Evolutionary conservation across 2,329 filamentous ascomycete genomes (phyloP).

Genomic region (Cercospora sesami): DNA sequence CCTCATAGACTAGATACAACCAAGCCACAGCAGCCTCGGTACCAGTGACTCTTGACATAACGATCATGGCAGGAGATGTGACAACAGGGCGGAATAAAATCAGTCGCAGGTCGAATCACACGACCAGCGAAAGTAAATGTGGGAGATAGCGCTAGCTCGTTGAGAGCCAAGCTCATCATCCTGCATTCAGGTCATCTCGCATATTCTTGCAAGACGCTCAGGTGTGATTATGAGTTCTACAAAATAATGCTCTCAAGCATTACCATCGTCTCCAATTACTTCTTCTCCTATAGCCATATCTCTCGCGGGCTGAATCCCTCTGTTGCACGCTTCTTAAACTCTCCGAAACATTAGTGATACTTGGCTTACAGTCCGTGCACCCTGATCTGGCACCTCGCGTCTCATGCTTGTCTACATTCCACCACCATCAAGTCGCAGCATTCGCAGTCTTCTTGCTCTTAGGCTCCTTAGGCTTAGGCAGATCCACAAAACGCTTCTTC

Average conservation of each 20-base stretch:
- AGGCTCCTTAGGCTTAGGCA: conserved; percentile 10
- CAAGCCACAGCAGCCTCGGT: not conserved
- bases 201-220: not conserved
- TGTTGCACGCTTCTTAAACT: not conserved
- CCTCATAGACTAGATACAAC: not conserved
- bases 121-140: not conserved
- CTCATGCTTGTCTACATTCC: not conserved
- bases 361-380: conserved; percentile 13
- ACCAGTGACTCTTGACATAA: not conserved
- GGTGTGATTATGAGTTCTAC: not conserved
- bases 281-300: not conserved
- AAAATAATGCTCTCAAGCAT: not conserved
- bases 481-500: conserved; percentile 31
- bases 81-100: not conserved
- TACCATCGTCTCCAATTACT: not conserved
- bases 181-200: not conserved
- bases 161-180: not conserved
- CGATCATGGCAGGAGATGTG: not conserved
- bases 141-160: not conserved
- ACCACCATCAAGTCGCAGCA: not conserved
- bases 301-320: not conserved
- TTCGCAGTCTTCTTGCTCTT: conserved; percentile 9
- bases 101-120: not conserved
- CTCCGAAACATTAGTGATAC: conserved; percentile 3
- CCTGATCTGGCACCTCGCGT: conserved; percentile 1